Evolutionary conservation across 169 alveolate species (phyloP).

Genomic region (Prorocentrum cordatum): DNA sequence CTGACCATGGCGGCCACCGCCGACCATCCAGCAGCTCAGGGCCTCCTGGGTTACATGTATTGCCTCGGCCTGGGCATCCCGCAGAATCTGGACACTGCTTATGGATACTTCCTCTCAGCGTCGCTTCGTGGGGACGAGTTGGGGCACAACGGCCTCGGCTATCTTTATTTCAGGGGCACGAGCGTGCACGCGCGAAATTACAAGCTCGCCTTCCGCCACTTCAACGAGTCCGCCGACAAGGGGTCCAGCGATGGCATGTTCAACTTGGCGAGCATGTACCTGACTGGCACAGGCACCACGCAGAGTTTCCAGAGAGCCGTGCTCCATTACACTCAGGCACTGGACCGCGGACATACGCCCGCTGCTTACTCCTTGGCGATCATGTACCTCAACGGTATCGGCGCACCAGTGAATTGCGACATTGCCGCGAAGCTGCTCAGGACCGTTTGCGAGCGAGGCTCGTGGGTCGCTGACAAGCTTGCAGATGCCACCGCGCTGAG

Average conservation of each 20-base stretch:
- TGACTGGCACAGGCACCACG: slow-evolving; percentile 8
- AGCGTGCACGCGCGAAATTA: too few relatives aligned
- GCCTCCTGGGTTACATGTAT: slow-evolving; percentile 73
- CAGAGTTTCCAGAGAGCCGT: slow-evolving; percentile 72
- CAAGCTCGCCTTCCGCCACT: slow-evolving; percentile 72
- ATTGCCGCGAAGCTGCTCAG: slow-evolving; percentile 73
- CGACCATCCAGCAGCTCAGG: slow-evolving; percentile 46
- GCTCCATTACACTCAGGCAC: slow-evolving; percentile 71
- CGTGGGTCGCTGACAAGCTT: slow-evolving; percentile 71
- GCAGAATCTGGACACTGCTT: slow-evolving; percentile 49
- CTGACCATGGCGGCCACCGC: slow-evolving; percentile 68
- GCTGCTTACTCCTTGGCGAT: slow-evolving; percentile 75
- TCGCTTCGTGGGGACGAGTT: too few relatives aligned
- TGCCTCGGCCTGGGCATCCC: slow-evolving; percentile 74
- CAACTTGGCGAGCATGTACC: slow-evolving; percentile 73
- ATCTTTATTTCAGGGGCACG: slow-evolving; percentile 73
- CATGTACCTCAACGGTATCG: slow-evolving; percentile 73
- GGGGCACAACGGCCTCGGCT: slow-evolving; percentile 74
- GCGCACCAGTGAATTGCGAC: slow-evolving; percentile 73
- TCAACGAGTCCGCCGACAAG: slow-evolving; percentile 70
- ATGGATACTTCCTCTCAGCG: slow-evolving; percentile 27
- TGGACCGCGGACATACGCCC: slow-evolving; percentile 74
- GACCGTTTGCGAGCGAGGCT: slow-evolving; percentile 72
- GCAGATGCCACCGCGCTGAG: slow-evolving; percentile 69
- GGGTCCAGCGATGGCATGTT: slow-evolving; percentile 73